A percentile compares a stretch with the other conserved stretches of the same genome.
Conservation (phyloP, 2,329 filamentous ascomycete species). For the Xylariaceae sp. region DNA sequence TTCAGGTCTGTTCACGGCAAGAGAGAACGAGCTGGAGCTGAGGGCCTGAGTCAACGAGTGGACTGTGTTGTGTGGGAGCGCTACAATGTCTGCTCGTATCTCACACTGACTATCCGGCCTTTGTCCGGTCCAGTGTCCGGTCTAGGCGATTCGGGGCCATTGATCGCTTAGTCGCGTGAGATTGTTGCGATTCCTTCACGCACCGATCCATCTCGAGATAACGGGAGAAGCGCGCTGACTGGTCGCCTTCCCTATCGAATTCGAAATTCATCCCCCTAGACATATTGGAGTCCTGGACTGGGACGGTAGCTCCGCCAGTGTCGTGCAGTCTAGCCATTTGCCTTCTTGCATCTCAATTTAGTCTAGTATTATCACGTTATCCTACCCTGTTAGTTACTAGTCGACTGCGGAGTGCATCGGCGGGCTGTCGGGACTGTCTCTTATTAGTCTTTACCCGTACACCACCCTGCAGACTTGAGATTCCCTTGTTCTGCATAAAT, state of each 20-base stretch:
- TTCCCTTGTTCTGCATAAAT: conserved; percentile 29
- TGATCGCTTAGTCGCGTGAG: conserved; percentile 24
- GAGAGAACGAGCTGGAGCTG: conserved; percentile 25
- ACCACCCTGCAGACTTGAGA: background rate
- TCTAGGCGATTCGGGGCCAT: conserved; percentile 19
- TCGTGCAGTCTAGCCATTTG: conserved; percentile 10
- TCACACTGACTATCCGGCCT: too few species aligned
- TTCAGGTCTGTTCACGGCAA: conserved; percentile 6
- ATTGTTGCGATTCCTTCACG: conserved; percentile 20
- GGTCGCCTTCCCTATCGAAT: conserved; percentile 20
- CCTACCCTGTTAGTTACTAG: conserved; percentile 18
- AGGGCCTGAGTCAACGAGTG: too few species aligned
- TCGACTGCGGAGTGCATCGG: conserved; percentile 26
- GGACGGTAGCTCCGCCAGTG: conserved; percentile 33
- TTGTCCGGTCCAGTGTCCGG: conserved; percentile 14
- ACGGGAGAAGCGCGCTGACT: conserved; percentile 30
- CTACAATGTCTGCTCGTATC: too few species aligned
- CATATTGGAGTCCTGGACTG: conserved; percentile 20
- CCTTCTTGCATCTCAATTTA: background rate
- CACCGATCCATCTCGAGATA: conserved; percentile 24
- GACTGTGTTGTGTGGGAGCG: too few species aligned
- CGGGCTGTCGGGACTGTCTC: too few species aligned
- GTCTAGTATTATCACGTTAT: conserved; percentile 3
- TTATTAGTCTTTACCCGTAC: conserved; percentile 17
- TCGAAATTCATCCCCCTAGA: background rate